A percentile compares a stretch with the other conserved stretches of the same genome.
Conservation (phyloP, 2,329 filamentous ascomycete genomes). For the Emydomyces testavorans region DNA sequence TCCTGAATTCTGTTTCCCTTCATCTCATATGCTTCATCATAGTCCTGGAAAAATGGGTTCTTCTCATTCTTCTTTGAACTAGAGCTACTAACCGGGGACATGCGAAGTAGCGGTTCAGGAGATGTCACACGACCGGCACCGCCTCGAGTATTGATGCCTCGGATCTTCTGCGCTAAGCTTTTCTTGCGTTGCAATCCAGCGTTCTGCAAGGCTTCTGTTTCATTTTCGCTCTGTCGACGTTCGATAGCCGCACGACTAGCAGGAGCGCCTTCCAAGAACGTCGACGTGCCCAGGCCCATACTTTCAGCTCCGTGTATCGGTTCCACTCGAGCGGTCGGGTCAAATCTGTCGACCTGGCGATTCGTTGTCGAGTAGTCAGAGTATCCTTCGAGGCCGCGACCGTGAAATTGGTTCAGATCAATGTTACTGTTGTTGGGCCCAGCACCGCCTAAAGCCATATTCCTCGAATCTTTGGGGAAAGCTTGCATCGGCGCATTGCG, state of each 20-base stretch:
- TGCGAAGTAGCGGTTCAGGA: constrained; percentile 37
- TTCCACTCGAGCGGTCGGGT: constrained; percentile 55
- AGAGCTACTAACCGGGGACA: constrained; percentile 25
- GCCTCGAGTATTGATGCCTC: constrained; percentile 62
- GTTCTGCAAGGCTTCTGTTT: constrained; percentile 34
- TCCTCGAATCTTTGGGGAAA: constrained; percentile 82
- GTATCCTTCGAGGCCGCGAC: constrained; percentile 74
- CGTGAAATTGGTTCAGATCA: constrained; percentile 81
- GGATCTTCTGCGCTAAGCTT: constrained; percentile 82
- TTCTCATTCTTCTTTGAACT: constrained; percentile 37
- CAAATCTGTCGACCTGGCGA: constrained; percentile 40
- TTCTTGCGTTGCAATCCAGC: constrained; percentile 74
- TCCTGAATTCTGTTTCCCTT: constrained; percentile 50
- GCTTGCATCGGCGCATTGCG: constrained; percentile 88
- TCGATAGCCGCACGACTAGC: constrained; percentile 70
- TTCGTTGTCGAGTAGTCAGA: constrained; percentile 51
- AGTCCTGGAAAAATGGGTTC: constrained; percentile 80
- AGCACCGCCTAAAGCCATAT: constrained; percentile 80
- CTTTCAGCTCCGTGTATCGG: constrained; percentile 75
- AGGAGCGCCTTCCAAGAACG: constrained; percentile 87
- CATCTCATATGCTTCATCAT: constrained; percentile 53
- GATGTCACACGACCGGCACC: constrained; percentile 49
- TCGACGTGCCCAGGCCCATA: constrained; percentile 79
- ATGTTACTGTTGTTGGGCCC: constrained; percentile 72
- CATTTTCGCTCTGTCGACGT: constrained; percentile 59